These are phyloP conservation scores for Hypericum perforatum DNA, from an alignment of 345 rosid species.

Conservation along the genomic window DNA sequence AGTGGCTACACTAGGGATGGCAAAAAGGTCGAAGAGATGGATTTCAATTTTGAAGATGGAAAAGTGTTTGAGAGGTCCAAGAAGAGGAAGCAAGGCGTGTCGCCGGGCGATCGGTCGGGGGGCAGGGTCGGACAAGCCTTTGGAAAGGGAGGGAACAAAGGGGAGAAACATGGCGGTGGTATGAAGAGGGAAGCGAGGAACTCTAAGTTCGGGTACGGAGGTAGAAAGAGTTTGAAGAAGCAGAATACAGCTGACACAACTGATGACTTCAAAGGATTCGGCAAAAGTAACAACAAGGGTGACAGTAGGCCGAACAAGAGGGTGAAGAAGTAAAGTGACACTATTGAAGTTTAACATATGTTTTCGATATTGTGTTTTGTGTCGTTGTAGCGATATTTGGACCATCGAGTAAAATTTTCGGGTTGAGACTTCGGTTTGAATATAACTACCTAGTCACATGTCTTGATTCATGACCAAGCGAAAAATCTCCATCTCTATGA, in stretches of 20 bases:
- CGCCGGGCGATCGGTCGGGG: conserved; percentile 57
- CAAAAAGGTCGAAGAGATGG: too few relatives aligned
- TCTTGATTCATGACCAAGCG: too few relatives aligned
- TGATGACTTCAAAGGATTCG: neutral
- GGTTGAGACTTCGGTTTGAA: too few relatives aligned
- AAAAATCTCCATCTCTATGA: too few relatives aligned
- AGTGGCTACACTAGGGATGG: conserved; percentile 24
- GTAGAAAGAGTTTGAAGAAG: conserved; percentile 48
- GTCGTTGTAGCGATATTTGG: too few relatives aligned
- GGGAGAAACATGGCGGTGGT: conserved; percentile 13
- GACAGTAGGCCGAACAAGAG: too few relatives aligned
- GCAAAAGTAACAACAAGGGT: too few relatives aligned
- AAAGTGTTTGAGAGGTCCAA: conserved; percentile 46
- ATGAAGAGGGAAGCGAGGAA: conserved; percentile 33
- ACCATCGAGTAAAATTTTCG: too few relatives aligned
- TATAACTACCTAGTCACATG: too few relatives aligned
- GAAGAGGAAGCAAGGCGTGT: conserved; percentile 55
- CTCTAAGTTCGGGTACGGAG: conserved; percentile 61
- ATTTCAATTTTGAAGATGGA: conserved; percentile 46
- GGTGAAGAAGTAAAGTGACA: too few relatives aligned
- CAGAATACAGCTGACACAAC: conserved; percentile 53
- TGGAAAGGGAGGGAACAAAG: conserved; percentile 22
- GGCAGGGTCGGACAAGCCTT: conserved; percentile 33
- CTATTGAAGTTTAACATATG: too few relatives aligned
- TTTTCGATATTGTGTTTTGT: too few relatives aligned